These are phyloP conservation scores for Pharus latifolius DNA, from an alignment of 176 grass and related monocot genomes.

Conservation along the genomic window DNA sequence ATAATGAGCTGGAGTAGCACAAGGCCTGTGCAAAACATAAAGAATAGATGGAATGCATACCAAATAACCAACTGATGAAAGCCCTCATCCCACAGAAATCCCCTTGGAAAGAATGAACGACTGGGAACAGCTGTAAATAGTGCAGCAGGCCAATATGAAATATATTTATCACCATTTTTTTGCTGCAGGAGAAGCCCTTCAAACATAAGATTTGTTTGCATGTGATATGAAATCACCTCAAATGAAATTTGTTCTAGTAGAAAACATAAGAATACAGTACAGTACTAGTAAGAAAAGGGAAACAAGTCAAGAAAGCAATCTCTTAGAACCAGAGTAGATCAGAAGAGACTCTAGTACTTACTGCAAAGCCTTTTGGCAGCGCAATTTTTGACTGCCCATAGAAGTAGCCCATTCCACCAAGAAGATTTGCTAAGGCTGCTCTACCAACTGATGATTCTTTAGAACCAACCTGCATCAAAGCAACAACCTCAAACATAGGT, in stretches of 20 bases:
- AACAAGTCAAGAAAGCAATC: not conserved
- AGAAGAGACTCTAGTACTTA: slow-evolving; percentile 52
- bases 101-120: slow-evolving; percentile 90
- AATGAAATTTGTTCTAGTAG: not conserved
- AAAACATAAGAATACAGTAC: not conserved
- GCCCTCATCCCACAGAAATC: slow-evolving; percentile 96
- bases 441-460: slow-evolving; percentile 56
- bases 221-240: not conserved
- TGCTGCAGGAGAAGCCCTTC: slow-evolving; percentile 48
- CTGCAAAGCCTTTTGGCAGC: slow-evolving; percentile 71
- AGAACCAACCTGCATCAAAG: slow-evolving; percentile 46
- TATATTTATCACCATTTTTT: slow-evolving; percentile 83
- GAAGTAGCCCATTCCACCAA: slow-evolving; percentile 93
- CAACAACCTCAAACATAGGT: not conserved
- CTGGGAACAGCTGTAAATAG: slow-evolving; percentile 96
- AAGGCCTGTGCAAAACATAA: not conserved
- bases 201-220: slow-evolving; percentile 1
- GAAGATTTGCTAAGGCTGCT: slow-evolving; percentile 78
- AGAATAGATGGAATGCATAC: slow-evolving; percentile 31
- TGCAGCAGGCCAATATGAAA: slow-evolving; percentile 82
- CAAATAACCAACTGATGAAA: slow-evolving; percentile 91
- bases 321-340: slow-evolving; percentile 5
- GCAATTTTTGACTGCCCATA: slow-evolving; percentile 93
- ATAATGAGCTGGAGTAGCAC: not conserved
- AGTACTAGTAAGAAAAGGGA: not conserved